Evolutionary conservation across 371 early-diverging fungal genomes (phyloP).

Genomic region (Apophysomyces ossiformis): DNA sequence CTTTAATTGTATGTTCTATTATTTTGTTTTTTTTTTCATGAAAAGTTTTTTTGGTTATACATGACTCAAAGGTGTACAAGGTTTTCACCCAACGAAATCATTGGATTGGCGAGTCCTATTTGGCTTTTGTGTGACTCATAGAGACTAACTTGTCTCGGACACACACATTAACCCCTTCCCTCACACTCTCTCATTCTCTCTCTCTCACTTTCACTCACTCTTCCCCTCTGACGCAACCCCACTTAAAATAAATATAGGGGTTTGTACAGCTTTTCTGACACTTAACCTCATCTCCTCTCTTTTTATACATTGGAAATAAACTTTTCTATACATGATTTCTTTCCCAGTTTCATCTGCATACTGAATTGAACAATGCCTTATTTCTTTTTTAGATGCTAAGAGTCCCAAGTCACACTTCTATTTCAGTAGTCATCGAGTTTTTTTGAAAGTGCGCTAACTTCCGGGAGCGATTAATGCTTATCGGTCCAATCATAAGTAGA

Average conservation of each 20-base stretch:
- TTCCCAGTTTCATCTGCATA: background rate
- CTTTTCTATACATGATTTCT: background rate
- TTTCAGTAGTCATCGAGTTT: background rate
- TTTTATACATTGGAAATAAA: background rate
- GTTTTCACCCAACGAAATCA: constrained; percentile 6
- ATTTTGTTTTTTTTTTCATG: background rate
- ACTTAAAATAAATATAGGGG: too few species aligned
- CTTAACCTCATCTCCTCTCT: background rate
- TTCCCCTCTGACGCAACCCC: background rate
- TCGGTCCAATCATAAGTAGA: constrained; percentile 1
- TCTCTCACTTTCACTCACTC: background rate
- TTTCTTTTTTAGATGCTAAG: too few species aligned
- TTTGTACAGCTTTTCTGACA: background rate
- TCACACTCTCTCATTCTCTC: too few species aligned
- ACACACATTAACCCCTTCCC: too few species aligned
- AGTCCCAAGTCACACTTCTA: too few species aligned
- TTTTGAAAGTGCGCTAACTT: background rate
- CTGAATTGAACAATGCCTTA: too few species aligned
- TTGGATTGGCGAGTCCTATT: background rate
- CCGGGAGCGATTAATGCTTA: constrained; percentile 3
- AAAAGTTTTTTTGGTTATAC: background rate
- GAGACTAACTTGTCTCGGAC: background rate
- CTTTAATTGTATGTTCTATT: background rate
- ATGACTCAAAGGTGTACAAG: constrained; percentile 12
- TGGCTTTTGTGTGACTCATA: constrained; percentile 6